These are phyloP conservation scores for Ogataea siamensis DNA, from an alignment of 805 yeast genomes.

Conservation along the genomic window DNA sequence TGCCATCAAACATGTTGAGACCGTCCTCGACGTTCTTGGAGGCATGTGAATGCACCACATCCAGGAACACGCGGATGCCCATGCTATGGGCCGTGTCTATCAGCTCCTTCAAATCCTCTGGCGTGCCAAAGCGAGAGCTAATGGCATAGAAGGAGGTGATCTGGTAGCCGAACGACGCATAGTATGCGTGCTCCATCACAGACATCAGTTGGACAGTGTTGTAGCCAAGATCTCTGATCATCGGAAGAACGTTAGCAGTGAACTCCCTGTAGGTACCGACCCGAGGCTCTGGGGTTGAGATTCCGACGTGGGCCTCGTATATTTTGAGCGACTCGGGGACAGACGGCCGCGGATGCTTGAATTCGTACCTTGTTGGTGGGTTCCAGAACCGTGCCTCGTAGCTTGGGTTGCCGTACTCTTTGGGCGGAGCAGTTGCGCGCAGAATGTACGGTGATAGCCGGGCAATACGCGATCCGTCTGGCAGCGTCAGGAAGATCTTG, in stretches of 20 bases:
- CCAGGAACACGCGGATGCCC: slow-evolving; percentile 84
- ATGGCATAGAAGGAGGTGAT: slow-evolving; percentile 88
- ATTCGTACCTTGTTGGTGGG: slow-evolving; percentile 55
- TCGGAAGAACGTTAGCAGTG: slow-evolving; percentile 76
- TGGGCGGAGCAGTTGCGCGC: slow-evolving; percentile 75
- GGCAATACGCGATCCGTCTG: slow-evolving; percentile 69
- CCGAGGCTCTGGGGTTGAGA: slow-evolving; percentile 85
- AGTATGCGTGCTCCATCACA: slow-evolving; percentile 97
- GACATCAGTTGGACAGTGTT: slow-evolving; percentile 97
- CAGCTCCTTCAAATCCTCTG: slow-evolving; percentile 88
- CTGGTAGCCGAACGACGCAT: slow-evolving; percentile 98
- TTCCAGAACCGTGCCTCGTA: slow-evolving; percentile 96
- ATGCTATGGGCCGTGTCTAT: slow-evolving; percentile 88
- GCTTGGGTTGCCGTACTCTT: slow-evolving; percentile 42
- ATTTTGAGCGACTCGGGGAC: slow-evolving; percentile 60
- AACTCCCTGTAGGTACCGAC: slow-evolving; percentile 86
- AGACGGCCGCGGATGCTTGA: slow-evolving; percentile 64
- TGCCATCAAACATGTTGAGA: slow-evolving; percentile 87
- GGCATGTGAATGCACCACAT: slow-evolving; percentile 94
- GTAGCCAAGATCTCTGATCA: slow-evolving; percentile 80
- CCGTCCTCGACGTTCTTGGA: slow-evolving; percentile 95
- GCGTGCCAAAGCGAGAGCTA: slow-evolving; percentile 90
- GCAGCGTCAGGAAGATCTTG: slow-evolving; percentile 62
- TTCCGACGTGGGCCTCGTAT: slow-evolving; percentile 95
- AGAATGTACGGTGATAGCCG: slow-evolving; percentile 88